Percentiles rank a stretch among this genome's conserved stretches.
These are phyloP conservation scores for Backusella mclennaniae DNA, from an alignment of 192 early-diverging fungal species.

Conservation along the genomic window DNA sequence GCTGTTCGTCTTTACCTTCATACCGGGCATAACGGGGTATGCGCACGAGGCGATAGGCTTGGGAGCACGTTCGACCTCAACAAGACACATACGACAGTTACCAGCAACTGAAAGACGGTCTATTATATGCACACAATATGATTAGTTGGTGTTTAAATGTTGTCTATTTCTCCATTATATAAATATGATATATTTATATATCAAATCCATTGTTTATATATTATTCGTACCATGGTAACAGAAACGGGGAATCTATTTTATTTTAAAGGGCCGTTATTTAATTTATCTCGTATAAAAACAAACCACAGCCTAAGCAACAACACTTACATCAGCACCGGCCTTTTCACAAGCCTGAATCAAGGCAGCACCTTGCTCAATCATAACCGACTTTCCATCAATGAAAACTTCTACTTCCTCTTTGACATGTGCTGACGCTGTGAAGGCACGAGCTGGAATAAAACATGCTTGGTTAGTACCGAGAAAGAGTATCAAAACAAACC, in stretches of 20 bases:
- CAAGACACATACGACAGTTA: constrained; percentile 99
- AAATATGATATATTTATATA: too few relatives aligned
- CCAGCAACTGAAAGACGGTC: constrained; percentile 95
- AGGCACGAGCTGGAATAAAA: constrained; percentile 31
- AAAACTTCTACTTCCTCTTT: constrained; percentile 82
- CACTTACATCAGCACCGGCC: constrained; percentile 73
- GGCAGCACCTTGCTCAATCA: constrained; percentile 88
- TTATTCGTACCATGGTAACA: constrained; percentile 52
- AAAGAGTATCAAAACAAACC: background rate
- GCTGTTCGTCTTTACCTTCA: constrained; percentile 95
- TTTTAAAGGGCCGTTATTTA: background rate
- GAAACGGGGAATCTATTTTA: constrained; percentile 67
- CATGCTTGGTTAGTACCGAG: background rate
- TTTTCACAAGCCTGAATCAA: constrained; percentile 98
- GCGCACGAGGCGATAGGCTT: constrained; percentile 98
- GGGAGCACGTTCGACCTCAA: constrained; percentile 94
- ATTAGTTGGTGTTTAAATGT: background rate
- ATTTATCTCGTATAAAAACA: background rate
- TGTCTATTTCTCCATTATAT: background rate
- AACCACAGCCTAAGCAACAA: background rate
- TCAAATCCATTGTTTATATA: background rate
- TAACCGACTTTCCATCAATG: constrained; percentile 88
- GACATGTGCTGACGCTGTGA: constrained; percentile 43
- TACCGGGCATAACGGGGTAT: constrained; percentile 95
- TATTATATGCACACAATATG: constrained; percentile 50